These are phyloP conservation scores for Rutidosis leptorrhynchoides DNA, from an alignment of 129 eudicot species.

Conservation along the genomic window DNA sequence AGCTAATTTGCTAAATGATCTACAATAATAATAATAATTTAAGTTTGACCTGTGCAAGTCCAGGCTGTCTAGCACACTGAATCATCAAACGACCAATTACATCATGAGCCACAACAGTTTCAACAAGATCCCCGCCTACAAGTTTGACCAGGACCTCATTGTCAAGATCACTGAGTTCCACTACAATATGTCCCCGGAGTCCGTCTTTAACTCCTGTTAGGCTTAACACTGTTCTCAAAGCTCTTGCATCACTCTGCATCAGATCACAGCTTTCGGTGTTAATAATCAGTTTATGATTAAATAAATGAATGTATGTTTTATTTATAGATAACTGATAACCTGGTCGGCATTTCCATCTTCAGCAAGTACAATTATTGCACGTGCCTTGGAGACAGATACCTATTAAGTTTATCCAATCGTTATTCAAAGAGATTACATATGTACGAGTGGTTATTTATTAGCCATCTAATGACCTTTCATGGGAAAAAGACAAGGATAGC, in stretches of 20 bases:
- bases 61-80: conserved; percentile 94
- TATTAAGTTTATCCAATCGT: conserved; percentile 29
- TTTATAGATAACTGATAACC: conserved; percentile 40
- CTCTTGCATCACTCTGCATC: conserved; percentile 89
- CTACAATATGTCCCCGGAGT: conserved; percentile 74
- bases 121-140: conserved; percentile 89
- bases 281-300: conserved; percentile 11
- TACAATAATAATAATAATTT: conserved; percentile 5
- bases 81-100: conserved; percentile 89
- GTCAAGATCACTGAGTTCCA: conserved; percentile 82
- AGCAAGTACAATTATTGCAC: conserved; percentile 82
- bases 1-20: not conserved
- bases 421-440: conserved; percentile 1
- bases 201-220: conserved; percentile 85
- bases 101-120: conserved; percentile 93
- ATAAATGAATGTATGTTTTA: not conserved
- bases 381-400: conserved; percentile 92
- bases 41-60: conserved; percentile 80
- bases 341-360: conserved; percentile 94
- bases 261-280: conserved; percentile 15
- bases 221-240: conserved; percentile 79
- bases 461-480: not conserved
- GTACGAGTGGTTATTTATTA: not conserved
- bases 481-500: conserved; percentile 5
- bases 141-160: conserved; percentile 88